Conservation (phyloP, 2,329 filamentous ascomycete species). For the Pseudonectria foliicola region DNA sequence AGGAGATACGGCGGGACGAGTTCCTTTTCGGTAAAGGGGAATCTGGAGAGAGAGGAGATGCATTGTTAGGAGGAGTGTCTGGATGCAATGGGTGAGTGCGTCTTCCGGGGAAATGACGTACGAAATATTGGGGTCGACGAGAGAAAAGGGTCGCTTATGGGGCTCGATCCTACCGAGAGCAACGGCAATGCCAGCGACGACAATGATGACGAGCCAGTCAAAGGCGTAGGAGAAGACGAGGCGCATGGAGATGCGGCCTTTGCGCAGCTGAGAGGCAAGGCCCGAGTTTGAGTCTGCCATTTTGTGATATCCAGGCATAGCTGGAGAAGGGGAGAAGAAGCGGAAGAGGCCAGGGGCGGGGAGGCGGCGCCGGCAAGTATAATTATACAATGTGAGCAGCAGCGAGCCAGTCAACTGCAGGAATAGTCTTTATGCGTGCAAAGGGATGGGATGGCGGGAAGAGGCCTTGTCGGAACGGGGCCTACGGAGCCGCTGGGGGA, state of each 20-base stretch:
- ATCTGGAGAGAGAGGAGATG: slow-evolving; percentile 41
- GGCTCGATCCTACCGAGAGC: slow-evolving; percentile 55
- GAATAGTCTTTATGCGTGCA: no score
- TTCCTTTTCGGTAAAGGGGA: slow-evolving; percentile 63
- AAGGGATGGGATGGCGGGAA: no score
- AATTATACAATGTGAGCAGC: not conserved
- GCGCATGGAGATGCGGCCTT: slow-evolving; percentile 23
- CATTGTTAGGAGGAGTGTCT: no score
- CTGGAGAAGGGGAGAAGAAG: slow-evolving; percentile 2
- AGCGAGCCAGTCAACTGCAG: slow-evolving; percentile 3
- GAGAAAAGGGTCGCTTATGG: slow-evolving; percentile 63
- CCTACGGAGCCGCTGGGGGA: no score
- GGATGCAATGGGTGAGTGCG: no score
- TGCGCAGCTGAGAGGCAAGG: slow-evolving; percentile 9
- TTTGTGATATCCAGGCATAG: slow-evolving; percentile 17
- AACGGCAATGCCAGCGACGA: slow-evolving; percentile 49
- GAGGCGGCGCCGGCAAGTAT: slow-evolving; percentile 3
- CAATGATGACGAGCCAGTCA: slow-evolving; percentile 66
- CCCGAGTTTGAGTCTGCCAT: slow-evolving; percentile 19
- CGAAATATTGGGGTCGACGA: slow-evolving; percentile 69
- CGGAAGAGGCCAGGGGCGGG: slow-evolving; percentile 7
- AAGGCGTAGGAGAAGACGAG: slow-evolving; percentile 60
- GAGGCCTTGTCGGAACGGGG: no score
- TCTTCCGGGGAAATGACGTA: slow-evolving; percentile 29
- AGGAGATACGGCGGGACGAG: slow-evolving; percentile 64